Percentiles rank a stretch among this genome's conserved stretches.
phyloP scores from a whole-genome alignment of 2,329 filamentous ascomycete genomes.

The Myriosclerotinia curreyana region DNA sequence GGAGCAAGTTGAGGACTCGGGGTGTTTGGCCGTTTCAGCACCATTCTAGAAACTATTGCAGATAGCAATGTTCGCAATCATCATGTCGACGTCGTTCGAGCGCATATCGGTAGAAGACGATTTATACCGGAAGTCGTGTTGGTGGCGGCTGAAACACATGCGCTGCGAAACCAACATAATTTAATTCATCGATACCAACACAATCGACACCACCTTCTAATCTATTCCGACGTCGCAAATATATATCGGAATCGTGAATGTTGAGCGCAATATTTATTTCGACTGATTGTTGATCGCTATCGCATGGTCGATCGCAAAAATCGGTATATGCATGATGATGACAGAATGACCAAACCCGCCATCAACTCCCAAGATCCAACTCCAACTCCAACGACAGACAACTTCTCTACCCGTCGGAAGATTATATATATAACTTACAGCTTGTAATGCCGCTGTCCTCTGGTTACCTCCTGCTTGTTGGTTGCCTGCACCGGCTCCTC shows the following conservation, averaged over 20 bases:
- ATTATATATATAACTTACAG: constrained; percentile 56
- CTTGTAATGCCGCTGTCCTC: constrained; percentile 73
- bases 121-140: background rate
- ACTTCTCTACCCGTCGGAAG: constrained; percentile 21
- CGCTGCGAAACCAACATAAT: constrained; percentile 23
- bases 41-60: background rate
- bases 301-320: constrained; percentile 13
- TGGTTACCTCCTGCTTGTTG: constrained; percentile 47
- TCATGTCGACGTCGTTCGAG: background rate
- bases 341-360: constrained; percentile 19
- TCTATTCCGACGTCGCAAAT: background rate
- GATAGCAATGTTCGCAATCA: background rate
- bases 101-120: too few relatives aligned
- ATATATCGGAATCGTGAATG: background rate
- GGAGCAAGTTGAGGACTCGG: background rate
- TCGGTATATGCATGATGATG: constrained; percentile 19
- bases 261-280: background rate
- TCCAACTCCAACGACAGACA: constrained; percentile 22
- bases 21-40: background rate
- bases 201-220: background rate
- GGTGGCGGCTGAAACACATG: constrained; percentile 27
- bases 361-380: constrained; percentile 26
- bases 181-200: constrained; percentile 13
- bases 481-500: constrained; percentile 41
- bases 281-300: background rate